These are phyloP conservation scores for Pichia sp. DNA, from an alignment of 1,139 yeast species.

Conservation along the genomic window DNA sequence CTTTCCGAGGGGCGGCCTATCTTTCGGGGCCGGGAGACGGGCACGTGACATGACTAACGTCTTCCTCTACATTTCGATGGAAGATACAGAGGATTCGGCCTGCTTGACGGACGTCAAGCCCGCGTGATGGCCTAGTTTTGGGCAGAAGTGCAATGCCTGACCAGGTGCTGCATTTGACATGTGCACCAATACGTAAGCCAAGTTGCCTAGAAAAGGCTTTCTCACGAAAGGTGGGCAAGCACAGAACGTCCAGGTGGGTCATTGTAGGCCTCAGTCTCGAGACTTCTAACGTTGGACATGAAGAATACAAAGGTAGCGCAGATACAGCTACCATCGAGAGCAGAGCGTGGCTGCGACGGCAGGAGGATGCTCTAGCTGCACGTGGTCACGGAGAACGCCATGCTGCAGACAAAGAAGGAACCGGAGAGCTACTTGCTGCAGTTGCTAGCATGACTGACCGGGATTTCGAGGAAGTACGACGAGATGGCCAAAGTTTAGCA, in stretches of 20 bases:
- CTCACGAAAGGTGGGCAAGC: neutral
- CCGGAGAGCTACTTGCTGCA: constrained; percentile 68
- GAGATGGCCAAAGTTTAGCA: constrained; percentile 52
- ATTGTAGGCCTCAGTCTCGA: constrained; percentile 15
- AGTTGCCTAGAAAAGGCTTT: too few species aligned
- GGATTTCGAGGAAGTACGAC: constrained; percentile 26
- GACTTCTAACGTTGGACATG: constrained; percentile 63
- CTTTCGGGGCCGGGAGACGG: too few species aligned
- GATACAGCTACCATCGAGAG: constrained; percentile 66
- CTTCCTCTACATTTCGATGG: too few species aligned
- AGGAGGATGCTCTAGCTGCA: constrained; percentile 62
- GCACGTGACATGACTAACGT: too few species aligned
- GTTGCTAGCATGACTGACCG: constrained; percentile 37
- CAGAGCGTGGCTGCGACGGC: constrained; percentile 56
- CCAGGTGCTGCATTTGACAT: too few species aligned
- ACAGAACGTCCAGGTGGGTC: constrained; percentile 4
- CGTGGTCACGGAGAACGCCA: constrained; percentile 60
- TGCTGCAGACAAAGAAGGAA: constrained; percentile 59
- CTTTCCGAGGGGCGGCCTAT: too few species aligned
- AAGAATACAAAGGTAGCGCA: constrained; percentile 72
- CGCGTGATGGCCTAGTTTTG: too few species aligned
- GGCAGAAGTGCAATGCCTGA: too few species aligned
- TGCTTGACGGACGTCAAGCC: too few species aligned
- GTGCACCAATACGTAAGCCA: too few species aligned
- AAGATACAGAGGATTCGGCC: too few species aligned